A percentile compares a stretch with the other conserved stretches of the same genome.
Conservation (phyloP, 225 moss, liverwort and hornwort genomes). For the Ulota crispa region DNA sequence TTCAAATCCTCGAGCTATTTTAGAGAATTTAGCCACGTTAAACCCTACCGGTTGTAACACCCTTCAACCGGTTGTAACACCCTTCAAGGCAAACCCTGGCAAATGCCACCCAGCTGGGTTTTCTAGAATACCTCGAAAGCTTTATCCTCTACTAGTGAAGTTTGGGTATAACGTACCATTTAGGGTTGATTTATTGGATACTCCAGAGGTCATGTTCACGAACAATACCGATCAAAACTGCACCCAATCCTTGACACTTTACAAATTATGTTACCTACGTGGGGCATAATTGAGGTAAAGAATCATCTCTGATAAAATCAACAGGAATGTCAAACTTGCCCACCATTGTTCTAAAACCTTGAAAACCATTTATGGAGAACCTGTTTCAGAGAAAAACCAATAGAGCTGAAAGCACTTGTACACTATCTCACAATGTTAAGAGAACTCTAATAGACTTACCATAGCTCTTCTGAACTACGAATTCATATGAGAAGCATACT, state of each 20-base stretch:
- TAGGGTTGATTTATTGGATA: neutral
- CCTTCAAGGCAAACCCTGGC: neutral
- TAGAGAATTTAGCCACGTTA: neutral
- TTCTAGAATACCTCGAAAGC: neutral
- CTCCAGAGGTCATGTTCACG: neutral
- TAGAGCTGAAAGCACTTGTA: neutral
- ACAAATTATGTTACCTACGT: neutral
- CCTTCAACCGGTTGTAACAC: neutral
- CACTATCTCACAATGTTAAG: neutral
- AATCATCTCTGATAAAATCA: neutral
- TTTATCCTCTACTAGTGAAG: neutral
- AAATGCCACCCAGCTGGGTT: neutral
- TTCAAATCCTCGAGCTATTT: neutral
- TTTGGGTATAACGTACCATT: neutral
- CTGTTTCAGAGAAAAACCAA: neutral
- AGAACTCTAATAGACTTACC: neutral
- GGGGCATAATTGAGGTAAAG: neutral
- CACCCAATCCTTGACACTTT: slow-evolving; percentile 7
- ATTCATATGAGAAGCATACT: neutral
- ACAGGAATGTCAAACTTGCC: neutral
- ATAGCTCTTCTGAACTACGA: neutral
- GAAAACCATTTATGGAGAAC: neutral
- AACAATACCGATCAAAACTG: slow-evolving; percentile 3
- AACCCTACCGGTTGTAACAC: neutral
- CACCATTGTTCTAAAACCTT: neutral